phyloP scores from a whole-genome alignment of 176 grass and related monocot genomes.

The Musa beccarii region DNA sequence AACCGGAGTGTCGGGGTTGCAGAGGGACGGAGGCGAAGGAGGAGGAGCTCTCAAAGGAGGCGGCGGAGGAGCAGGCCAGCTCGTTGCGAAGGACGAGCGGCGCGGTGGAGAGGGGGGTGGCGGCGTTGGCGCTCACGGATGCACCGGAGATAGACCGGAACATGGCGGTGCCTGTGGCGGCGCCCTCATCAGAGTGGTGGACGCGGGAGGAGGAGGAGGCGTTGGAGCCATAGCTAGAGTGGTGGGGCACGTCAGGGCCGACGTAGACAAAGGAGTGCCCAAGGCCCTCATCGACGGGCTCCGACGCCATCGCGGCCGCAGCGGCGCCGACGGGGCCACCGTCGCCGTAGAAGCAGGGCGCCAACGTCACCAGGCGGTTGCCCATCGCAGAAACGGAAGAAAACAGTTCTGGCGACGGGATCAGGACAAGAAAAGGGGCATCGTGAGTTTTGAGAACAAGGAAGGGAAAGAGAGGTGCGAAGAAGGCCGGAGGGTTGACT shows the following conservation, averaged over 20 bases:
- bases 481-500: neutral
- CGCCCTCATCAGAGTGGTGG: neutral
- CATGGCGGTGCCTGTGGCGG: neutral
- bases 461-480: neutral
- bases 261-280: slow-evolving; percentile 81
- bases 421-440: neutral
- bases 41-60: slow-evolving; percentile 65
- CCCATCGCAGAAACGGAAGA: slow-evolving; percentile 34
- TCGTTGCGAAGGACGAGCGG: slow-evolving; percentile 20
- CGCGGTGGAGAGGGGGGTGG: slow-evolving; percentile 31
- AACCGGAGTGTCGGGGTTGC: slow-evolving; percentile 34
- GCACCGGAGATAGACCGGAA: slow-evolving; percentile 69
- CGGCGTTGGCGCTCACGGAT: slow-evolving; percentile 65
- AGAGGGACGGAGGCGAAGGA: slow-evolving; percentile 63
- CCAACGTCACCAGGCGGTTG: slow-evolving; percentile 52
- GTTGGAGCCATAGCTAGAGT: neutral
- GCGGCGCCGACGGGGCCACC: neutral
- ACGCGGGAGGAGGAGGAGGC: neutral
- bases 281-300: slow-evolving; percentile 36
- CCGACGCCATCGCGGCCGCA: slow-evolving; percentile 22
- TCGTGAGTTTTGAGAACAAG: neutral
- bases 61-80: slow-evolving; percentile 14
- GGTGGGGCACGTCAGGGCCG: neutral
- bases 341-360: slow-evolving; percentile 39
- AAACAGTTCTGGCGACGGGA: neutral